Conservation (phyloP, 805 yeast species). For the Barnettozyma botsteinii region DNA sequence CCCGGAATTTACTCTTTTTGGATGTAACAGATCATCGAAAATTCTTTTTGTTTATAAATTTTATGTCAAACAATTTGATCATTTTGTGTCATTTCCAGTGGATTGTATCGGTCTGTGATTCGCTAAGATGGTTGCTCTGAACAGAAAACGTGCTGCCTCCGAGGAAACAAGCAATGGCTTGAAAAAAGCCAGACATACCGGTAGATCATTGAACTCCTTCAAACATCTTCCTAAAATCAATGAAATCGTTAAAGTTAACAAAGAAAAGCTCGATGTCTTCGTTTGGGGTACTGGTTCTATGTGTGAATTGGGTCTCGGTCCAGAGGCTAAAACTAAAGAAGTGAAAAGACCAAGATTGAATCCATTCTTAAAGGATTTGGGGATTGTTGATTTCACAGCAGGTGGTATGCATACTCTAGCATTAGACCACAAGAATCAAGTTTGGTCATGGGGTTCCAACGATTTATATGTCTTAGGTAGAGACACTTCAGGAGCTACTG, state of each 20-base stretch:
- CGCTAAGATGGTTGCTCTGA: conserved; percentile 20
- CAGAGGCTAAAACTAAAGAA: conserved; percentile 83
- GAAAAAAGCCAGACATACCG: conserved; percentile 25
- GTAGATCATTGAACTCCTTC: conserved; percentile 26
- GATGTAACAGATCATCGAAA: neutral
- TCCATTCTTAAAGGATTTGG: conserved; percentile 63
- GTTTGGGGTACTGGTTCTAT: conserved; percentile 97
- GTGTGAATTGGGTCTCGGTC: conserved; percentile 98
- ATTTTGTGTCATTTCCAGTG: no score
- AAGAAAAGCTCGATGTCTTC: conserved; percentile 58
- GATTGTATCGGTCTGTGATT: no score
- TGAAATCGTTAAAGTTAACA: conserved; percentile 20
- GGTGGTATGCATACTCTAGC: conserved; percentile 97
- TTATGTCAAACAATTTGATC: neutral
- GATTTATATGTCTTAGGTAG: conserved; percentile 92
- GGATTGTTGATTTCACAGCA: conserved; percentile 80
- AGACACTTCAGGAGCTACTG: conserved; percentile 63
- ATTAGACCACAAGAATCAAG: conserved; percentile 61
- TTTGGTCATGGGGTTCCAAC: conserved; percentile 99
- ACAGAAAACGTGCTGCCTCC: conserved; percentile 24
- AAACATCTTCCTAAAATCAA: conserved; percentile 24
- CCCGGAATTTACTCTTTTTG: conserved; percentile 9
- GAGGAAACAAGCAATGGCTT: conserved; percentile 11
- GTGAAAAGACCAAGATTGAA: conserved; percentile 94
- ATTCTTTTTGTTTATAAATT: conserved; percentile 1